Base-by-base conservation (phyloP, 2,329 filamentous ascomycete genomes). In the Calonectria naviculata region DNA sequence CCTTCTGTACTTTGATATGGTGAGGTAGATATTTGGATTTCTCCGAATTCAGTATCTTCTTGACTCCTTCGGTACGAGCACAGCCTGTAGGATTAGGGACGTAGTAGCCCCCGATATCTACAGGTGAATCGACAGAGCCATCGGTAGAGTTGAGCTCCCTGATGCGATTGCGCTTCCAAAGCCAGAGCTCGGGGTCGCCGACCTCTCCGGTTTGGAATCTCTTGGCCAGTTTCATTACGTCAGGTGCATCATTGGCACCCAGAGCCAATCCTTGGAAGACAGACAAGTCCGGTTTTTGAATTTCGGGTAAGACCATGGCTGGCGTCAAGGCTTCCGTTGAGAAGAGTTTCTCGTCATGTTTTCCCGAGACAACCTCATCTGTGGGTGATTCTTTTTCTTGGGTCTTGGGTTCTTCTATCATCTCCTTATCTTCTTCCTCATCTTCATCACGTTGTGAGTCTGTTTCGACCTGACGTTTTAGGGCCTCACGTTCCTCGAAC, bases 11-110 rank as follows among this genome's bases (percentile, higher is more conserved):
- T 80, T 97, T 97, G 85, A 99, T 97, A 75, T 97, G 95, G 86
- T 99, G 97, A 46, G 97, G 97, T 9, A 99, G 89, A 81, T 99
- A 99, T 81, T 98, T 98, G 31, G 95, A 98, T 86, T 99, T 99
- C 82, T 99, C 97, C 0, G 95, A 94, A 82, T 99, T 97, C 73
- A 97, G 89, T 68, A 99, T 98, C 87, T 96, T 97, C 86, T 97
- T 96, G 78, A 95, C 92, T 31, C 95, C 95, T 84, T 99, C 95
- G 0, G 97, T 98, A 68, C 97, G 91, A 68, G 97, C 97, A 76
- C 92, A 94, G 38, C 97, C 97, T 12, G 95, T 95, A 0, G 88
- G 73, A 75, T 98, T 99, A 0, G 94, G 91, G 46, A 98, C 94
- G 80, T 98, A 98, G 78, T 92, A 92, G 24, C 90, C 91, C 36